These are phyloP conservation scores for Xylogone sp. DNA, from an alignment of 2,329 filamentous ascomycete species.

Conservation along the genomic window DNA sequence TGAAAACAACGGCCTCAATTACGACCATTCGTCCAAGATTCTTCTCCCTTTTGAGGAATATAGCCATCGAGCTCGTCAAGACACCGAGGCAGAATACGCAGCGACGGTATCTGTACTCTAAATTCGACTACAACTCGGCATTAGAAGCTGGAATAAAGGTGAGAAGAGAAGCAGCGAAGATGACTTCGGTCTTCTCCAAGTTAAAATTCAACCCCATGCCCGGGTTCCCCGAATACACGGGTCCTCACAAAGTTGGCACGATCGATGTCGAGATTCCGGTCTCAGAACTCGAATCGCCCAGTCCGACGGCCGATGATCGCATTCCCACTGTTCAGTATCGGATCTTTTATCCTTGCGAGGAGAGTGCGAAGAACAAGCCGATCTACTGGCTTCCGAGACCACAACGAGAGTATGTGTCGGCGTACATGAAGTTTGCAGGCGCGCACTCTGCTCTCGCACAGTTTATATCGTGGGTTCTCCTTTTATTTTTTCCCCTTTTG, in stretches of 20 bases:
- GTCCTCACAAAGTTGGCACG: conserved; percentile 74
- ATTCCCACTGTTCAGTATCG: conserved; percentile 76
- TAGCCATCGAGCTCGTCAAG: too few relatives aligned
- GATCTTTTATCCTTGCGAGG: conserved; percentile 72
- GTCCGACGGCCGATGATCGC: conserved; percentile 47
- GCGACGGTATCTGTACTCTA: too few relatives aligned
- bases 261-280: conserved; percentile 78
- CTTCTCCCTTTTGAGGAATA: too few relatives aligned
- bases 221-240: conserved; percentile 69
- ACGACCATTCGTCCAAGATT: too few relatives aligned
- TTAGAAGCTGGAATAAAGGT: too few relatives aligned
- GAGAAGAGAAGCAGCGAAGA: conserved; percentile 10
- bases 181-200: conserved; percentile 35
- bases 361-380: conserved; percentile 40
- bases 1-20: too few relatives aligned
- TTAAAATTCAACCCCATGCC: conserved; percentile 68
- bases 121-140: too few relatives aligned
- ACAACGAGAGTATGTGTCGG: conserved; percentile 68
- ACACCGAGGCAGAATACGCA: too few relatives aligned
- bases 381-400: conserved; percentile 77
- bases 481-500: neutral
- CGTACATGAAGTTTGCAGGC: conserved; percentile 74
- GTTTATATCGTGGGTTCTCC: conserved; percentile 51
- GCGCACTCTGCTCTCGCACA: conserved; percentile 54
- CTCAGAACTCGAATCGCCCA: conserved; percentile 51